phyloP scores from a whole-genome alignment of 176 grass and related monocot species.

The Otatea glauca region DNA sequence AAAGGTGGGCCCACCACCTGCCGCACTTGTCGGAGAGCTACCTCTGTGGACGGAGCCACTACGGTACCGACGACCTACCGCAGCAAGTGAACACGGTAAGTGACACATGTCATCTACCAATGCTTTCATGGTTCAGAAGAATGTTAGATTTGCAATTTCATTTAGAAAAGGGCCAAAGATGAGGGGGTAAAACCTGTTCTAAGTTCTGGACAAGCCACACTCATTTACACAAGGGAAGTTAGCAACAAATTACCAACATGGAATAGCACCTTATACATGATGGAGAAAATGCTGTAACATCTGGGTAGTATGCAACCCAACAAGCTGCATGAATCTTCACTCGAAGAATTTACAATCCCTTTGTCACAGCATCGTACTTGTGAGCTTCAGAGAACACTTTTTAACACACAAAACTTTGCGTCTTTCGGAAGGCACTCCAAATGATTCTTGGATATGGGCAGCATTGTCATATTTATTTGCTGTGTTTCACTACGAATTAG shows the following conservation, averaged over 20 bases:
- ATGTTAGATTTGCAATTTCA: too few species aligned
- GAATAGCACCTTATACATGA: background rate
- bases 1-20: too few species aligned
- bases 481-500: background rate
- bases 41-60: too few species aligned
- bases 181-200: background rate
- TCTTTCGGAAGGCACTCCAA: background rate
- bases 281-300: background rate
- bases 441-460: conserved; percentile 17
- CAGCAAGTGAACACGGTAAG: too few species aligned
- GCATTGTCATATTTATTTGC: conserved; percentile 27
- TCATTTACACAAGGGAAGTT: background rate
- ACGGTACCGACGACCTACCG: too few species aligned
- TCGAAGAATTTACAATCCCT: background rate
- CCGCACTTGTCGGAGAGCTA: too few species aligned
- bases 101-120: too few species aligned
- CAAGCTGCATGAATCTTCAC: background rate
- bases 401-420: conserved; percentile 15
- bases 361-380: background rate
- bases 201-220: background rate
- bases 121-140: too few species aligned
- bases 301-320: background rate
- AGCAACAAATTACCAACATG: background rate
- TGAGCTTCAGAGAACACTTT: background rate
- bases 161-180: too few species aligned